Base-by-base conservation (phyloP, 805 yeast species). In the Ogataea philodendri region DNA sequence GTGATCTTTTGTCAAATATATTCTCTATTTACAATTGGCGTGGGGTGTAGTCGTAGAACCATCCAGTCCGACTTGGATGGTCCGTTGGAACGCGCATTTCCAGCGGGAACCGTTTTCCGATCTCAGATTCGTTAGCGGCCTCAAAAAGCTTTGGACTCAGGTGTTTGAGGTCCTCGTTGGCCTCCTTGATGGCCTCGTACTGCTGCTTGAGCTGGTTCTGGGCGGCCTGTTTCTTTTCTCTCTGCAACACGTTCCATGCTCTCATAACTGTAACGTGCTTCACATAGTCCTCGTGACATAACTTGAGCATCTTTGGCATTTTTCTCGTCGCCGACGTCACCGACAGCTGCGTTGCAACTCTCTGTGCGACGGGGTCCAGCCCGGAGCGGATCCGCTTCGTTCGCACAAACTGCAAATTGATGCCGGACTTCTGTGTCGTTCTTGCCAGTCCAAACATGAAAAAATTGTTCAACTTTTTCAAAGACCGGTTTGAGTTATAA, bases 1-100 rank as follows among this genome's bases (percentile, higher is more conserved):
- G 45, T 44, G 23, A 28, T 23, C 22, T 14, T 25, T n/a, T n/a
- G n/a, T n/a, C n/a, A 19, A 26, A 16, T 18, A 19, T 16, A 26
- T 30, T 19, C 10, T 10, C 39, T 37, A 36, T 36, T 44, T 39
- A 33, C 41, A 46, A 42, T 16, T 43, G 42, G 17, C 51, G 44
- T 26, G 65, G 62, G 15, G 47, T 46, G 35, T 62, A 66, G n/a
- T 78, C 74, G 51, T 74, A 74, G 38, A 78, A 77, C 97, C 97
- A 89, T 13, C 84, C 69, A 42, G 73, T 71, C 52, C 75, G 77
- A 13, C 97, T 84, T 9, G 98, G 98, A 43, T 69, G 85, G 37
- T 88, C 90, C 1, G 95, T 83, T 14, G 98, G 98, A 7, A 85
- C 78, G 54, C 93, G 77, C 59, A 86, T 58, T 54, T 90, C 96